Evolutionary conservation across 2,329 filamentous ascomycete species (phyloP), one percentile per base, ranked within the genome.

Genomic region (Didymella glomerata): DNA sequence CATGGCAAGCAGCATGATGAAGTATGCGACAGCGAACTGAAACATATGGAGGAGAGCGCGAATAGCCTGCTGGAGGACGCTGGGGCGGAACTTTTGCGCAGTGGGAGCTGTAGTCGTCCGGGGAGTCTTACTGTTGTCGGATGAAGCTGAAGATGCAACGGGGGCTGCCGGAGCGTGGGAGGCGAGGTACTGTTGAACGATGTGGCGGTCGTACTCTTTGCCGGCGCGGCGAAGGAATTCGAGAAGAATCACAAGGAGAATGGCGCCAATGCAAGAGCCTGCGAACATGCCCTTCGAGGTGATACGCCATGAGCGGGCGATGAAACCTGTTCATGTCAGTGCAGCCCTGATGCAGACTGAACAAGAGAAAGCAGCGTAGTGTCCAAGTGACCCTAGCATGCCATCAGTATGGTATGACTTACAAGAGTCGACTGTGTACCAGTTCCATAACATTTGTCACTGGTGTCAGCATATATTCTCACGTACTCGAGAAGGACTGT

Each of bases 1-100:
- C 86, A 88, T 88, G 3, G 85, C 85, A 24, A 88, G 71, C 79
- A 90, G 76, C 91, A 95, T 94, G 68, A 94, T 77, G 68, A 94
- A 88, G 74, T 94, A 96, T 1, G 90, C 91, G 1, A 93, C 85
- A 0, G 87, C 87, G 70, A 95, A 93, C 69, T 92, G 89, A 2
- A 86, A 54, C 81, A 88, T 88, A 68, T 94, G 90, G n/a, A 95
- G 73, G 6, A 88, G 65, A 0, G 91, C 88, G 7, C 90, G 84
- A 3, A 91, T 72, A 0, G 83, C 79, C 70, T 94, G 91, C 74
- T 95, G 88, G n/a, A 84, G 64, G 1, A 90, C 22, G 24, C 78
- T 89, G 0, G 90, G 90, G 13, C 69, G 85, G 66, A 81, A 78
- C 16, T 49, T 66, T 27, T 51, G 48, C 3, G 45, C 50, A 22